Evolutionary conservation across 2,329 filamentous ascomycete genomes (phyloP).

Genomic region (Aspergillus aculeatus): DNA sequence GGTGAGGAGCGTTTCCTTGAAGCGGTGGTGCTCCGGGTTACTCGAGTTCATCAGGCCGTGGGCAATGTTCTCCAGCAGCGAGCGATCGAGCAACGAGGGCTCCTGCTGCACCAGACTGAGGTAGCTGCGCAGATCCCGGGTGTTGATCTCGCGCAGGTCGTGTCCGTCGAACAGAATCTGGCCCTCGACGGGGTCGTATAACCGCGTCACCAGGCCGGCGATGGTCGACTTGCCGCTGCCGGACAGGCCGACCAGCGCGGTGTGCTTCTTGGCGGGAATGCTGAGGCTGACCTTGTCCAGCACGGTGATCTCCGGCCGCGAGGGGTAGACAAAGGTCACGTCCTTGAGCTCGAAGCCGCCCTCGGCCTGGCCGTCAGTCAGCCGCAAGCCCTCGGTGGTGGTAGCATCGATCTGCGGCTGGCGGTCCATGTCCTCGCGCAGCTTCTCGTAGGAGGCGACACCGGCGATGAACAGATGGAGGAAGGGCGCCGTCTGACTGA

Average conservation of each 20-base stretch:
- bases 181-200: slow-evolving; percentile 38
- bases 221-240: slow-evolving; percentile 55
- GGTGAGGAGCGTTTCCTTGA: slow-evolving; percentile 9
- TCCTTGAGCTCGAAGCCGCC: slow-evolving; percentile 32
- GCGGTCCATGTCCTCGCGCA: slow-evolving; percentile 58
- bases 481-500: slow-evolving; percentile 40
- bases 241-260: slow-evolving; percentile 50
- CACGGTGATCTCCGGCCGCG: slow-evolving; percentile 37
- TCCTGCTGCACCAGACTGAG: slow-evolving; percentile 52
- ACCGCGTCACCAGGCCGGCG: slow-evolving; percentile 36
- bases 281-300: slow-evolving; percentile 32
- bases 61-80: slow-evolving; percentile 56
- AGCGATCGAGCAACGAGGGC: slow-evolving; percentile 51
- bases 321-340: slow-evolving; percentile 39
- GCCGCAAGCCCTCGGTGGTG: slow-evolving; percentile 25
- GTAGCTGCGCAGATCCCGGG: slow-evolving; percentile 34
- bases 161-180: slow-evolving; percentile 31
- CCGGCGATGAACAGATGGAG: slow-evolving; percentile 51
- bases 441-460: slow-evolving; percentile 55
- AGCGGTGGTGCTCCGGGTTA: slow-evolving; percentile 27
- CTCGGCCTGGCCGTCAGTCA: slow-evolving; percentile 17
- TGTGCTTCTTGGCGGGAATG: slow-evolving; percentile 38
- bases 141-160: slow-evolving; percentile 33
- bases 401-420: slow-evolving; percentile 48
- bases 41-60: slow-evolving; percentile 47